Conservation (phyloP, 192 early-diverging fungal species). For the Coemansia sp. region DNA sequence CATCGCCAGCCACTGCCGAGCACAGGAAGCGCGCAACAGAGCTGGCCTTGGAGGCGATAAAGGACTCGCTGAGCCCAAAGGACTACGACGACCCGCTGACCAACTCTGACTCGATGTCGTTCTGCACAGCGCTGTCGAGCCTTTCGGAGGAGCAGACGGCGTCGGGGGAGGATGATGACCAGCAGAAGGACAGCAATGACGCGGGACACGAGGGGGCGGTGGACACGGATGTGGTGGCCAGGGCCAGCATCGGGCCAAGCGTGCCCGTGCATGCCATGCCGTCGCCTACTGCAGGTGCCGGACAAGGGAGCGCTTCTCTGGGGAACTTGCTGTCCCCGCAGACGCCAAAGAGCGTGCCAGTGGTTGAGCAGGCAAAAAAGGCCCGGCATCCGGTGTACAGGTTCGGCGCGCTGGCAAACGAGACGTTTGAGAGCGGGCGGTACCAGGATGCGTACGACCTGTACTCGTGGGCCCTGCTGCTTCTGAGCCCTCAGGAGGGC, state of each 20-base stretch:
- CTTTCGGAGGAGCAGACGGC: neutral
- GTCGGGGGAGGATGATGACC: neutral
- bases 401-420: constrained; percentile 55
- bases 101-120: constrained; percentile 42
- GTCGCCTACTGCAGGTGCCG: neutral
- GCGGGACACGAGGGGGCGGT: neutral
- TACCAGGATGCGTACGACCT: constrained; percentile 55
- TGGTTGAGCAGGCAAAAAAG: constrained; percentile 42
- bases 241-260: neutral
- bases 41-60: neutral
- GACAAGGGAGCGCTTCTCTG: neutral
- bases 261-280: neutral
- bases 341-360: constrained; percentile 36
- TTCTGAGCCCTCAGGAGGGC: constrained; percentile 31
- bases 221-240: neutral
- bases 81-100: neutral
- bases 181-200: neutral
- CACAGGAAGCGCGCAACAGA: neutral
- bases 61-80: neutral
- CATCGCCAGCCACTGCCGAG: neutral
- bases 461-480: constrained; percentile 50
- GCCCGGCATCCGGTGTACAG: constrained; percentile 52
- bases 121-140: constrained; percentile 40
- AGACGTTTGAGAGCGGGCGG: constrained; percentile 53
- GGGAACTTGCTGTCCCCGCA: constrained; percentile 25